Percentiles rank a stretch among this genome's conserved stretches.
These are phyloP conservation scores for Ceratobasidium papillatum DNA, from an alignment of 1,284 basidiomycete species.

Conservation along the genomic window DNA sequence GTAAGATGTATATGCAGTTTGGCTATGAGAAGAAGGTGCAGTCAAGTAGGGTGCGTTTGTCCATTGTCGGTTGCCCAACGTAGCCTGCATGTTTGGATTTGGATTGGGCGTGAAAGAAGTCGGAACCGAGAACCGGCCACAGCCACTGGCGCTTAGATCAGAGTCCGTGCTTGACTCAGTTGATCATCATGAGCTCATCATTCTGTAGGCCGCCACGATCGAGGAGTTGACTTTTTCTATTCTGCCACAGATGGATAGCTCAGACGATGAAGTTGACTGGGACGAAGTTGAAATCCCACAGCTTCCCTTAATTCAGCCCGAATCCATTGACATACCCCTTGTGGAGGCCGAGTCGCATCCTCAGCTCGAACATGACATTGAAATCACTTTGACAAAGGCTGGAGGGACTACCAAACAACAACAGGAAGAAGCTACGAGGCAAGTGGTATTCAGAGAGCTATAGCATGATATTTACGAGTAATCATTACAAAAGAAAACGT, in stretches of 20 bases:
- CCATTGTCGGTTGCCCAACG: conserved; percentile 30
- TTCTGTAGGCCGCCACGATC: conserved; percentile 28
- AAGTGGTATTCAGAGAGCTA: background rate
- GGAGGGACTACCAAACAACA: conserved; percentile 25
- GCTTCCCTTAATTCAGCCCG: background rate
- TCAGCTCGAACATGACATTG: conserved; percentile 36
- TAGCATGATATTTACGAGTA: background rate
- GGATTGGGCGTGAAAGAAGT: conserved; percentile 3
- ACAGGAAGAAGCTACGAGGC: conserved; percentile 21
- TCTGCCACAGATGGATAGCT: conserved; percentile 10
- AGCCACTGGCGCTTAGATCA: conserved; percentile 33
- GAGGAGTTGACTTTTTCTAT: background rate
- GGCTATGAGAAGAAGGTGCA: conserved; percentile 51
- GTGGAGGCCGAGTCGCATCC: conserved; percentile 11
- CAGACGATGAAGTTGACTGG: conserved; percentile 36
- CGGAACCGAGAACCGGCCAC: conserved; percentile 4
- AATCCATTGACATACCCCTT: conserved; percentile 25
- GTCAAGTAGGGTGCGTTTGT: conserved; percentile 9
- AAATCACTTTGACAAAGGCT: conserved; percentile 29
- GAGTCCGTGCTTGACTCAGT: conserved; percentile 17
- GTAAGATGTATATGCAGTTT: conserved; percentile 86
- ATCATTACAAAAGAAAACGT: conserved; percentile 24
- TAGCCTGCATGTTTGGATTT: conserved; percentile 22
- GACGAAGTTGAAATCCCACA: conserved; percentile 37
- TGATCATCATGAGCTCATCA: conserved; percentile 30